Conservation (phyloP, 2,329 filamentous ascomycete species). For the Neonectria ditissima region DNA sequence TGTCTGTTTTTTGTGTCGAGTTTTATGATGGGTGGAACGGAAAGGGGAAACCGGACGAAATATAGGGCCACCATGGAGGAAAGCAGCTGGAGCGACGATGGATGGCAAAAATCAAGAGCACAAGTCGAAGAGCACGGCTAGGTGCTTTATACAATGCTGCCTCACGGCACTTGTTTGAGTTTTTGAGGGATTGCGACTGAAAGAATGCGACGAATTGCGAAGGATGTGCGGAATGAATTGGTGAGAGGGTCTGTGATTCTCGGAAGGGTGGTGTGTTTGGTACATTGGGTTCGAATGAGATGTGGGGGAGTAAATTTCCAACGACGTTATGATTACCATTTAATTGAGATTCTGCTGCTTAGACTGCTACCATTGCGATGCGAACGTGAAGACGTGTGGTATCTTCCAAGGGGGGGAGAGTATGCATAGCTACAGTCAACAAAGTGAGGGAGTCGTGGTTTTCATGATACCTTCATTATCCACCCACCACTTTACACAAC, state of each 20-base stretch:
- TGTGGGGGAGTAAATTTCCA: conserved; percentile 14
- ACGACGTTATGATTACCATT: conserved; percentile 17
- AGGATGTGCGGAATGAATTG: conserved; percentile 20
- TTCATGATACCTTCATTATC: neutral
- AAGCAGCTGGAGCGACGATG: conserved; percentile 26
- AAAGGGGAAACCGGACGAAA: conserved; percentile 5
- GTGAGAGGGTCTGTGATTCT: conserved; percentile 37
- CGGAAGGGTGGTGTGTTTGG: conserved; percentile 30
- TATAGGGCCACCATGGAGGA: conserved; percentile 19
- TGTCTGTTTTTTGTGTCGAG: conserved; percentile 12
- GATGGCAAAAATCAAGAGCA: conserved; percentile 34
- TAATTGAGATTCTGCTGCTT: neutral
- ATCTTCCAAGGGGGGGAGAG: too few relatives aligned
- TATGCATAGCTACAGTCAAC: neutral
- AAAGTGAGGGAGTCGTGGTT: neutral
- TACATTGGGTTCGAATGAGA: conserved; percentile 39
- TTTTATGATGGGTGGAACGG: conserved; percentile 22
- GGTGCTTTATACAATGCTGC: conserved; percentile 58
- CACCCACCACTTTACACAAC: neutral
- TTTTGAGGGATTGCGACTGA: conserved; percentile 25
- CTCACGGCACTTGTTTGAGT: conserved; percentile 59
- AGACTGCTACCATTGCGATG: neutral
- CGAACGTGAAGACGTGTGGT: neutral
- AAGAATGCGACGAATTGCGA: conserved; percentile 6
- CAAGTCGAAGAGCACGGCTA: conserved; percentile 34